These are phyloP conservation scores for Nakaseomyces kungkrabaensis DNA, from an alignment of 1,139 yeast species.

Conservation along the genomic window DNA sequence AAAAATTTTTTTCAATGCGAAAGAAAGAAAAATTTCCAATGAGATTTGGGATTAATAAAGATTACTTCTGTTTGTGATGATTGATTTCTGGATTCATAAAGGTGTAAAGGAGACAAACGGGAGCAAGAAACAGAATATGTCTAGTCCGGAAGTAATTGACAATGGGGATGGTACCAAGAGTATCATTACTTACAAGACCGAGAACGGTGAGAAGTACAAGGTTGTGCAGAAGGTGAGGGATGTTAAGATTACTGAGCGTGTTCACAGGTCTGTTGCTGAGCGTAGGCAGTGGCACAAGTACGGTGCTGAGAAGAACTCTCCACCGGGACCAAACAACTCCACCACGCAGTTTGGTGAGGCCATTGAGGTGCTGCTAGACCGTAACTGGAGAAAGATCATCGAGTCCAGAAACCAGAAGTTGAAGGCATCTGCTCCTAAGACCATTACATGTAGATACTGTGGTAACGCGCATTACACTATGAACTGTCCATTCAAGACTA, in stretches of 20 bases:
- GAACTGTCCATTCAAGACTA: constrained; percentile 93
- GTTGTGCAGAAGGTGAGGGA: constrained; percentile 78
- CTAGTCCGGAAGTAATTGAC: constrained; percentile 43
- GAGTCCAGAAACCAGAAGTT: constrained; percentile 48
- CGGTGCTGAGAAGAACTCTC: constrained; percentile 69
- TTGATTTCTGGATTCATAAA: too few relatives aligned
- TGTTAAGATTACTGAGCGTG: constrained; percentile 68
- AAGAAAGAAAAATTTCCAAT: too few relatives aligned
- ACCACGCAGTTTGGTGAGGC: constrained; percentile 88
- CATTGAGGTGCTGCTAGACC: constrained; percentile 57
- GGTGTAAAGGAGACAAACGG: too few relatives aligned
- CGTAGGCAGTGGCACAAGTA: constrained; percentile 71
- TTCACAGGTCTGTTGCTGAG: constrained; percentile 63
- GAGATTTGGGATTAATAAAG: too few relatives aligned
- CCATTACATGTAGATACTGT: constrained; percentile 78
- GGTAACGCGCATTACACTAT: constrained; percentile 90
- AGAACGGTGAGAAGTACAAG: constrained; percentile 77
- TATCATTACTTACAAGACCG: constrained; percentile 65
- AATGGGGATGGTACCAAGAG: constrained; percentile 88
- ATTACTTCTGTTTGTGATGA: too few relatives aligned
- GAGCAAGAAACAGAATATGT: background rate
- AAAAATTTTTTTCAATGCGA: background rate
- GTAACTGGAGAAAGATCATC: constrained; percentile 65
- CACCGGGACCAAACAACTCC: constrained; percentile 79
- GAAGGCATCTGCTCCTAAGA: constrained; percentile 45